Evolutionary conservation across 1,284 basidiomycete genomes (phyloP), one percentile per base, ranked within the genome.

Genomic region (Chiua sp.): DNA sequence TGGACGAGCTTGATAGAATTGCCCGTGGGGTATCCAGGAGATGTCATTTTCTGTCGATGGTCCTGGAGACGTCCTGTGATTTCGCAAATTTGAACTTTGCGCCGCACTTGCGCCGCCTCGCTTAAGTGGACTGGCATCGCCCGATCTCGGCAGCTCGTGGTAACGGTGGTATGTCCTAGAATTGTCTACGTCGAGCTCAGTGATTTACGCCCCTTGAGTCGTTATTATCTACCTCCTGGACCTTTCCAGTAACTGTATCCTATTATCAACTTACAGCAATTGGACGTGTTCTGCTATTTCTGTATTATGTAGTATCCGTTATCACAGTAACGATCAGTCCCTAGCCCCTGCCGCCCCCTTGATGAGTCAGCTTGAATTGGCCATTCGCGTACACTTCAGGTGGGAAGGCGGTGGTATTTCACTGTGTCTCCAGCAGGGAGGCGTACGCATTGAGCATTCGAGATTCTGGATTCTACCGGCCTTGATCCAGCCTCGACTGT

Each of bases 291-390:
- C 12, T 35, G 4, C 12, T 13, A 13, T 35, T 35, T 35, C 7
- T 35, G 33, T 13, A 35, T n/a, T n/a, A n/a, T n/a, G 10, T 13
- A 35, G 13, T 12, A 12, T n/a, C n/a, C n/a, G n/a, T n/a, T n/a
- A n/a, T n/a, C 4, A 35, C 16, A 3, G 35, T 18, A 20, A 61
- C 52, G 22, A 53, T 23, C 7, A 48, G 28, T 33, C 16, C 39
- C 35, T 15, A 13, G 15, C 15, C 15, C 12, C 33, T 7, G 12
- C 12, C 7, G 33, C 12, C 12, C 33, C 8, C 59, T 42, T 1
- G 52, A 64, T 64, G 61, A 68, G 63, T 65, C 59, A 56, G 51
- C 61, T 44, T 37, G 59, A 44, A 57, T 57, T 69, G 47, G 47
- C 61, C 47, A 12, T 64, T 66, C 30, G 51, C 52, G 60, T 58